Conservation (phyloP, 2,329 filamentous ascomycete species). For the Fusarium tuaranense region DNA sequence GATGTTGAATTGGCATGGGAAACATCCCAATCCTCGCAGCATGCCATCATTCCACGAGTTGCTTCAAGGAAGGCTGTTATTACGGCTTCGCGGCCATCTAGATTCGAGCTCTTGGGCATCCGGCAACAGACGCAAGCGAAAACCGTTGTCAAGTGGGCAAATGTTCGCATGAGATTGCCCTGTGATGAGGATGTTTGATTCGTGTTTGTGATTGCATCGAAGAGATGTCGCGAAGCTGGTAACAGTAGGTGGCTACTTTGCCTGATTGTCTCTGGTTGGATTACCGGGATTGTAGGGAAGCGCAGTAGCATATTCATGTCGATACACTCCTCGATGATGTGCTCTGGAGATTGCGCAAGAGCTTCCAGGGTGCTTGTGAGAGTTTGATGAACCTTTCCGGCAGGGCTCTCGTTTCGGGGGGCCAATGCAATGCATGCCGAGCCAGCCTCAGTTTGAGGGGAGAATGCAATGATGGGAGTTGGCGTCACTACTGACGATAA, state of each 20-base stretch:
- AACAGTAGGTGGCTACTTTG: not conserved
- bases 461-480: not conserved
- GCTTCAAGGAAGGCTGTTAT: conserved; percentile 10
- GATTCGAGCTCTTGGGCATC: not conserved
- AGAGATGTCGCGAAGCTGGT: not conserved
- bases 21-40: conserved; percentile 20
- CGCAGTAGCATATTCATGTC: not conserved
- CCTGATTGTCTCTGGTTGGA: not conserved
- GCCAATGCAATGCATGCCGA: not conserved
- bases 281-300: conserved; percentile 3
- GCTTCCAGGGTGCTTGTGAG: not conserved
- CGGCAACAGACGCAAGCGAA: conserved; percentile 8
- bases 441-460: not conserved
- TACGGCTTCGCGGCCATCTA: not conserved
- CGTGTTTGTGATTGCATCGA: not conserved
- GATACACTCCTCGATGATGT: not conserved
- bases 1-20: conserved; percentile 13
- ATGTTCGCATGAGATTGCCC: conserved; percentile 8
- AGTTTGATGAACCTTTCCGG: not conserved
- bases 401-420: not conserved
- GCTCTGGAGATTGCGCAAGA: not conserved
- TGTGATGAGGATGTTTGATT: not conserved
- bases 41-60: conserved; percentile 10
- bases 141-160: not conserved
- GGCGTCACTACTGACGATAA: not conserved